Evolutionary conservation across 306 rosid species (phyloP).

Genomic region (Potentilla sterilis): DNA sequence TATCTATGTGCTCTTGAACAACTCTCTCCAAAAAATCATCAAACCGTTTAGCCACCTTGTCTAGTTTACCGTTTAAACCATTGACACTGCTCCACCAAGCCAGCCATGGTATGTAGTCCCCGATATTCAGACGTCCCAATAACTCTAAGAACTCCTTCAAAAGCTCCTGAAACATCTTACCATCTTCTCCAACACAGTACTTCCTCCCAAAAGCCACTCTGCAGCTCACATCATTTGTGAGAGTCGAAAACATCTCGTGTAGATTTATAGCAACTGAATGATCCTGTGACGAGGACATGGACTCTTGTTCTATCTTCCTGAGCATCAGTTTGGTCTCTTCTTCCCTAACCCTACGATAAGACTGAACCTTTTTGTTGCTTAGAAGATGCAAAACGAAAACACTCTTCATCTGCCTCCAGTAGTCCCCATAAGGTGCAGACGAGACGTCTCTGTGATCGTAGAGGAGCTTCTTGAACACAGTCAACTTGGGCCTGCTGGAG

Average conservation of each 20-base stretch:
- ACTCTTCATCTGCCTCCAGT: constrained; percentile 41
- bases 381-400: constrained; percentile 25
- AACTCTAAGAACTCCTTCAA: not conserved
- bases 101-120: not conserved
- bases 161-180: not conserved
- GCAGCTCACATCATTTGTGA: constrained; percentile 43
- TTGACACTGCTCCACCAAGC: not conserved
- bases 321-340: constrained; percentile 25
- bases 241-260: constrained; percentile 22
- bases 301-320: constrained; percentile 20
- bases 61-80: not conserved
- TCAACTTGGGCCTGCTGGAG: constrained; percentile 20
- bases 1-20: not conserved
- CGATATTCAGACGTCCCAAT: not conserved
- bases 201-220: constrained; percentile 51
- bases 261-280: constrained; percentile 24
- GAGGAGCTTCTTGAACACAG: constrained; percentile 18
- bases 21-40: not conserved
- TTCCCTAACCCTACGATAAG: constrained; percentile 28
- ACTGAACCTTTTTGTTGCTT: constrained; percentile 37
- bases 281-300: not conserved
- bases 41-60: not conserved
- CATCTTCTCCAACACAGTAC: constrained; percentile 10
- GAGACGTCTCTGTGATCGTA: constrained; percentile 37
- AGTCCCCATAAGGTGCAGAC: constrained; percentile 35